Evolutionary conservation across 177 flowering plant genomes (phyloP), one percentile per base, ranked within the genome.

Genomic region (Vitis hybrid): DNA sequence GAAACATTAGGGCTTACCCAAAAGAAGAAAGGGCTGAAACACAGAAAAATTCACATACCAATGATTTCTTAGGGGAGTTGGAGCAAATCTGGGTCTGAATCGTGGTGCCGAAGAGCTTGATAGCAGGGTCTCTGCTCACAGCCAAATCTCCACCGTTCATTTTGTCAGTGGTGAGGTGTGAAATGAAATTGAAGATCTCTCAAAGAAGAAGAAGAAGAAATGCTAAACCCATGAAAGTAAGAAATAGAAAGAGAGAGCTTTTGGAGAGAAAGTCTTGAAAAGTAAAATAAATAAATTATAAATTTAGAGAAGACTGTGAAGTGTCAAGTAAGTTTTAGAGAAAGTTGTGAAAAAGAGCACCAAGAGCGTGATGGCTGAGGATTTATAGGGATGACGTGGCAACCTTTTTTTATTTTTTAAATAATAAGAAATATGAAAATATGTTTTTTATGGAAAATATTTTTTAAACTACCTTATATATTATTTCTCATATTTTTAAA

Each of bases 91-190:
- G 81, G 35, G 52, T 9, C 14, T 75, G 80, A 66, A 85, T 83
- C 64, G 81, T 83, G 56, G 74, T 72, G 12, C 89, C 89, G 64
- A 85, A 85, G 50, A 85, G 86, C 82, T 83, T 85, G 59, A 85
- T 76, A 17, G 81, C 83, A 62, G 83, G 82, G 74, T 83, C 85
- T 64, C 62, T 80, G 13, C 51, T 14, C 66, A 64, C 71, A 52
- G 67, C 52, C 79, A 77, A 75, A 24, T 69, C 65, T 56, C 71
- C 67, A 18, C 32, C 60, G 60, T 60, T 65, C 73, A 65, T 73
- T 19, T 19, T 70, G 46, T 5, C 46, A 40, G 46, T 7, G 7
- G 7, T 0, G 46, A 40, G 46, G 8, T 40, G 6, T 40, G 46
- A 40, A 40, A 40, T 40, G 46, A 40, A 40, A 40, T 40, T 59